Evolutionary conservation across 2,329 filamentous ascomycete genomes (phyloP), one percentile per base, ranked within the genome.

Genomic region (Pseudogymnoascus sp.): DNA sequence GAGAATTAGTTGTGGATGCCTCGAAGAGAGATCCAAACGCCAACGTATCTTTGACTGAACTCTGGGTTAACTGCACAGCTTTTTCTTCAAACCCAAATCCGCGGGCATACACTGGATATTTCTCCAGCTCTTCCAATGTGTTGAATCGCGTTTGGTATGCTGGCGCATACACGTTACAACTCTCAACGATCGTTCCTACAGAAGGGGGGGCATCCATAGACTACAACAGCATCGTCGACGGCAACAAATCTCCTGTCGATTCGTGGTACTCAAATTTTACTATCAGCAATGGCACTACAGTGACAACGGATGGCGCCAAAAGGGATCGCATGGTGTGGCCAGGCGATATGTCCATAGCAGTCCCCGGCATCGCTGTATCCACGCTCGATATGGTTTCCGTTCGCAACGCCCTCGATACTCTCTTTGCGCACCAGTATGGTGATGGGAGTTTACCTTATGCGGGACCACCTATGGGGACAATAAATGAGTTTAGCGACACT

Each of bases 301-400:
- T 71, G 6, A 73, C 70, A 39, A 71, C 69, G 0, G 83, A 86
- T 68, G 83, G 83, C 12, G 81, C 81, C 1, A 86, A 86, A 69
- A 76, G 83, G 33, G 83, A 86, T 67, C 77, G 82, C 7, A 74
- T 83, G 16, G 80, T 86, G 2, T 87, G 83, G 83, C 79, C 83
- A 10, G 84, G 84, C 1, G 84, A 87, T 68, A 82, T 86, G 75
- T 78, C 78, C 4, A 81, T 85, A 64, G 80, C 82, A 4, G 75
- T 83, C 0, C 81, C 83, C 2, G 78, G 75, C 33, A 77, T 83
- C 11, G 78, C 81, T 8, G 78, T 84, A 2, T 81, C 80, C 6
- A 84, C 81, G 0, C 78, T 79, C 29, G 81, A 84, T 66, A 71
- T 83, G 59, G 74, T 78, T 19, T 77, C 77, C 37, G 74, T 83